A percentile compares a stretch with the other conserved stretches of the same genome.
Evolutionary conservation across 495 filamentous ascomycete genomes (phyloP).

Genomic region (Penicillium turbatum): DNA sequence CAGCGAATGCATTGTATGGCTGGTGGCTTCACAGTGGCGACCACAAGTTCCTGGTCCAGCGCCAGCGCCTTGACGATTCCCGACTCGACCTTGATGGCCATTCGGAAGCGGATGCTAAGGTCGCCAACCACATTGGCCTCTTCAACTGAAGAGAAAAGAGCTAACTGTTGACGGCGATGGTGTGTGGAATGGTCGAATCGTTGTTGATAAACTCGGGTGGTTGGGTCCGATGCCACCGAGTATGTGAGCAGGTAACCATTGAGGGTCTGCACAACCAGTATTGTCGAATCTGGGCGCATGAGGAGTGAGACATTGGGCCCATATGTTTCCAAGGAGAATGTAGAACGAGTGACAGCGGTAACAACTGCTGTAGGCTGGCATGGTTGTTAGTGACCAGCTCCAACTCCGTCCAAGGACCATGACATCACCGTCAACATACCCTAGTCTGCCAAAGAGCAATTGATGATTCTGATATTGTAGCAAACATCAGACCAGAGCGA

Average conservation of each 20-base stretch:
- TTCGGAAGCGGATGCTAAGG: constrained; percentile 84
- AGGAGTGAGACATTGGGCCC: constrained; percentile 79
- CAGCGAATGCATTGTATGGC: constrained; percentile 96
- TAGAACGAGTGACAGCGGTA: constrained; percentile 76
- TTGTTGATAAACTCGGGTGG: constrained; percentile 77
- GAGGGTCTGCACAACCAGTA: constrained; percentile 86
- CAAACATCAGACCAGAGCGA: constrained; percentile 81
- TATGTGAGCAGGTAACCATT: constrained; percentile 92
- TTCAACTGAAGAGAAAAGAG: constrained; percentile 54
- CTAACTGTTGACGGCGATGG: constrained; percentile 65
- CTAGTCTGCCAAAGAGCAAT: constrained; percentile 94
- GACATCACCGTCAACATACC: constrained; percentile 46
- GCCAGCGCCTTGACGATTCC: constrained; percentile 86
- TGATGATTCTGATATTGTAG: constrained; percentile 75
- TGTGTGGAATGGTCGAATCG: constrained; percentile 67
- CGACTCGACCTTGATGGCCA: constrained; percentile 97
- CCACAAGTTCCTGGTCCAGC: constrained; percentile 87
- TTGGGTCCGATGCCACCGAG: constrained; percentile 78
- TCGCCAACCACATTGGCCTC: constrained; percentile 79
- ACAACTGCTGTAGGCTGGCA: constrained; percentile 81
- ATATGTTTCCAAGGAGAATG: constrained; percentile 72
- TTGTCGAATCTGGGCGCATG: constrained; percentile 85
- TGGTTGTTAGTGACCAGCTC: constrained; percentile 28
- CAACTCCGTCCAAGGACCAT: not conserved
- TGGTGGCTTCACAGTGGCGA: constrained; percentile 87